phyloP scores from a whole-genome alignment of 441 rosid species.

The Syzygium syzygioides region DNA sequence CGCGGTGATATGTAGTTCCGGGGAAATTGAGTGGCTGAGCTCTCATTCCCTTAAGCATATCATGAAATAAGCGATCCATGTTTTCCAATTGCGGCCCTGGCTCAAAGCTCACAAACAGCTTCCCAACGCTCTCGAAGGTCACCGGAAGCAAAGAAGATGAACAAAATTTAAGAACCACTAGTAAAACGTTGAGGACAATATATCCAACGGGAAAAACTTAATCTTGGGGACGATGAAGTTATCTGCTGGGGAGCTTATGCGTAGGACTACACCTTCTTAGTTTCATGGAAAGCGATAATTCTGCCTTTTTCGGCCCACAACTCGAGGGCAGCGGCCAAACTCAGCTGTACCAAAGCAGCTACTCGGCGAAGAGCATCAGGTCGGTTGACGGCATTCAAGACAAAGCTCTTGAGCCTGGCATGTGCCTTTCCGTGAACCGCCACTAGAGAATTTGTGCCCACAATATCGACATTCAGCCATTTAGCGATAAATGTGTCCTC shows the following conservation, averaged over 20 bases:
- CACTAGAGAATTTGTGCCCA: slow-evolving; percentile 16
- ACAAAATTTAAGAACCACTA: neutral
- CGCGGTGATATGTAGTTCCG: slow-evolving; percentile 25
- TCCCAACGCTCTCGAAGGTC: slow-evolving; percentile 28
- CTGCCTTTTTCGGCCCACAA: slow-evolving; percentile 24
- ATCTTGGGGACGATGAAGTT: neutral
- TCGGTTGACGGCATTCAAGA: slow-evolving; percentile 18
- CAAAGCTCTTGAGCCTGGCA: slow-evolving; percentile 17
- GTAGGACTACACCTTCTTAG: slow-evolving; percentile 15
- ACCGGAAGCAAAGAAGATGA: slow-evolving; percentile 4
- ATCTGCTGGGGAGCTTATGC: neutral
- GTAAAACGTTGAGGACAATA: neutral
- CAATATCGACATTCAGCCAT: slow-evolving; percentile 23
- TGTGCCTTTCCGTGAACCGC: slow-evolving; percentile 24
- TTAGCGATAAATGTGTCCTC: slow-evolving; percentile 5
- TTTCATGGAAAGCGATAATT: slow-evolving; percentile 10
- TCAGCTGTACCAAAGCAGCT: slow-evolving; percentile 19
- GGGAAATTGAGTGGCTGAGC: slow-evolving; percentile 32
- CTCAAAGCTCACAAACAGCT: slow-evolving; percentile 29
- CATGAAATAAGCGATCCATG: slow-evolving; percentile 14
- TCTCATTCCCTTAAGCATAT: slow-evolving; percentile 23
- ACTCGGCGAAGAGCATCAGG: slow-evolving; percentile 27
- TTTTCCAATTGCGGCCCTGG: slow-evolving; percentile 23
- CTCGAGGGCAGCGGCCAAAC: slow-evolving; percentile 20
- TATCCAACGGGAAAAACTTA: neutral